These are phyloP conservation scores for Leucoagaricus sp. DNA, from an alignment of 1,284 basidiomycete species.

Conservation along the genomic window DNA sequence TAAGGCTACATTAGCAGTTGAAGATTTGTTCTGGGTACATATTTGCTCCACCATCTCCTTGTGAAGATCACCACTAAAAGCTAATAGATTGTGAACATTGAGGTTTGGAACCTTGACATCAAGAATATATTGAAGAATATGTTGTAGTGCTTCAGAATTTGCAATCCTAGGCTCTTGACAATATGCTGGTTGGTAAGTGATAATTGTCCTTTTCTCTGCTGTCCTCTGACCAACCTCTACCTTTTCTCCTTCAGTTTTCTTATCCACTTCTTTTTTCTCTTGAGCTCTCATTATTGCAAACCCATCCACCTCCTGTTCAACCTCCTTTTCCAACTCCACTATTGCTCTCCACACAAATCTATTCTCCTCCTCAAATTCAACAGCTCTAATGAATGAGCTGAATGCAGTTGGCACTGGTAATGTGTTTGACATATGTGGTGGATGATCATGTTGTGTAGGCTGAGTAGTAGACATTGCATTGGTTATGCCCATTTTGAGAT, in stretches of 20 bases:
- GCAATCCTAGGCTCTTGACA: not conserved
- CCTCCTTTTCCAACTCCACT: constrained; percentile 3
- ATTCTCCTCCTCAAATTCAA: not conserved
- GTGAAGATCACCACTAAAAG: constrained; percentile 19
- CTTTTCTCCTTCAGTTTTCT: not conserved
- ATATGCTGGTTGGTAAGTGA: constrained; percentile 6
- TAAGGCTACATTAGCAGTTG: not conserved
- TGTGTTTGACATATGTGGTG: not conserved
- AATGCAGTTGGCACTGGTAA: not conserved
- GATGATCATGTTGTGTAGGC: not conserved
- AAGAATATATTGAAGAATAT: constrained; percentile 12
- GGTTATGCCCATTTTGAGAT: not conserved
- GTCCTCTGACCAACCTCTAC: not conserved
- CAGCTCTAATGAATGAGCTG: not conserved
- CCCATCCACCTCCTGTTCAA: not conserved
- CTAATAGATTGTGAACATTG: constrained; percentile 15
- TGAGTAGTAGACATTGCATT: not conserved
- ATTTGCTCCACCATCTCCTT: constrained; percentile 17
- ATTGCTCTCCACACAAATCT: constrained; percentile 7
- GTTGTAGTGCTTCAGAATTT: not conserved
- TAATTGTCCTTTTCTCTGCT: not conserved
- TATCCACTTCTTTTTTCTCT: not conserved
- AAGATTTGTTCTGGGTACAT: constrained; percentile 5
- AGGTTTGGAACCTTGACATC: constrained; percentile 11
- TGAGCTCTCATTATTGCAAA: constrained; percentile 1